Percentiles rank a stretch among this genome's conserved stretches.
Evolutionary conservation across 2,329 filamentous ascomycete genomes (phyloP).

Genomic region (Mollisiaceae sp.): DNA sequence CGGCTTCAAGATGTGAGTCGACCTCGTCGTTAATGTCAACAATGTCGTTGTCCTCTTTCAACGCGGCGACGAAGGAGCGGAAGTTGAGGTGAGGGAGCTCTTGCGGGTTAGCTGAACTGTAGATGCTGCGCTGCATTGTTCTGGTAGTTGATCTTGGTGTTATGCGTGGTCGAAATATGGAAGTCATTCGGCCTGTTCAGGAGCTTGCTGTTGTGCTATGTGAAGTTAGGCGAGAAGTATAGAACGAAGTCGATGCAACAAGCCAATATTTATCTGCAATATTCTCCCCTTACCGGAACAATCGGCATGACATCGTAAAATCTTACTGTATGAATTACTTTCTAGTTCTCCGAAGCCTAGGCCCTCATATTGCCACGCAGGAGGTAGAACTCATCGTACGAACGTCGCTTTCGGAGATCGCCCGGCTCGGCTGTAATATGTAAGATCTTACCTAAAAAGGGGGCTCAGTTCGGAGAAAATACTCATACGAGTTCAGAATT

Average conservation of each 20-base stretch:
- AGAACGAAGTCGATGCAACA: neutral
- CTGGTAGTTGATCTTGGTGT: neutral
- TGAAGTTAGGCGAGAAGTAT: neutral
- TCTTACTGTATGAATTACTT: neutral
- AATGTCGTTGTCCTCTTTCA: constrained; percentile 50
- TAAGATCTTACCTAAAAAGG: neutral
- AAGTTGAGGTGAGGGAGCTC: constrained; percentile 46
- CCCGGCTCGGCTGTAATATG: neutral
- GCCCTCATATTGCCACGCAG: neutral
- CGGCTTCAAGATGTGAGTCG: constrained; percentile 53
- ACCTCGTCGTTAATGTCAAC: constrained; percentile 50
- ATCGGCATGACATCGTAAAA: neutral
- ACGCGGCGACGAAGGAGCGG: constrained; percentile 51
- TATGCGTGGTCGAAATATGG: neutral
- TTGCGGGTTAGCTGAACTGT: neutral
- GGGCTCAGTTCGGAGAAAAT: neutral
- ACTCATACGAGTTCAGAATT: neutral
- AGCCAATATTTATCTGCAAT: neutral
- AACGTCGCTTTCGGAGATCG: neutral
- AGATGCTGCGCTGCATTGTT: neutral
- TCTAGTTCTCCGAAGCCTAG: neutral
- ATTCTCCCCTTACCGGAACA: neutral
- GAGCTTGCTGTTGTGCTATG: neutral
- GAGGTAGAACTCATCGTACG: neutral
- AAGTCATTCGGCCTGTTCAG: neutral